phyloP scores from a whole-genome alignment of 1,284 basidiomycete genomes.

The Puccinia polysora region DNA sequence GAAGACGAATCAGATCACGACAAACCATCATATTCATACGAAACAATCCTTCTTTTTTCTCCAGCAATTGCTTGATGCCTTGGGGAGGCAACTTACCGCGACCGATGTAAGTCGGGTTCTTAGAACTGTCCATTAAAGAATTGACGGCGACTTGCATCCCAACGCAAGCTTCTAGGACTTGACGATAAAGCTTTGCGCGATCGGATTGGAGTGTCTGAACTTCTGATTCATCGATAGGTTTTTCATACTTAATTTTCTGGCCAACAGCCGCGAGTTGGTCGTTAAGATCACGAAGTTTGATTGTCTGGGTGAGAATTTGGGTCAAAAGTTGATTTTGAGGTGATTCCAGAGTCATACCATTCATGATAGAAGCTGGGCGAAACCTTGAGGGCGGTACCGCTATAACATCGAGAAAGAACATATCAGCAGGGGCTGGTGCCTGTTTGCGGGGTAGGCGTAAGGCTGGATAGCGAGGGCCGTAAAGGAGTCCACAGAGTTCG shows the following conservation, averaged over 20 bases:
- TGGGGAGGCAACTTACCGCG: constrained; percentile 88
- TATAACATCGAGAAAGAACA: constrained; percentile 94
- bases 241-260: constrained; percentile 52
- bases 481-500: constrained; percentile 76
- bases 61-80: constrained; percentile 92
- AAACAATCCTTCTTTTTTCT: constrained; percentile 99
- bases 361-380: constrained; percentile 87
- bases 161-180: constrained; percentile 74
- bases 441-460: constrained; percentile 44
- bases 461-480: constrained; percentile 83
- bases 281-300: constrained; percentile 74
- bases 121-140: constrained; percentile 93
- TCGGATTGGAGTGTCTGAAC: constrained; percentile 48
- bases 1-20: background rate
- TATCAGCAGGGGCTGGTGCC: constrained; percentile 66
- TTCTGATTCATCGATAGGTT: constrained; percentile 56
- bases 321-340: constrained; percentile 92
- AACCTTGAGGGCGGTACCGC: constrained; percentile 92
- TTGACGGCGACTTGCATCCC: constrained; percentile 94
- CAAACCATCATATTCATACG: constrained; percentile 98
- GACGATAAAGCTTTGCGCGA: constrained; percentile 63
- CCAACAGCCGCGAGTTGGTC: constrained; percentile 63
- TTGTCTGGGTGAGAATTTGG: constrained; percentile 74
- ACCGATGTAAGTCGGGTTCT: constrained; percentile 79
- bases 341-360: constrained; percentile 89